phyloP scores from a whole-genome alignment of 257 asterid species.

The Hygrophila difformis region DNA sequence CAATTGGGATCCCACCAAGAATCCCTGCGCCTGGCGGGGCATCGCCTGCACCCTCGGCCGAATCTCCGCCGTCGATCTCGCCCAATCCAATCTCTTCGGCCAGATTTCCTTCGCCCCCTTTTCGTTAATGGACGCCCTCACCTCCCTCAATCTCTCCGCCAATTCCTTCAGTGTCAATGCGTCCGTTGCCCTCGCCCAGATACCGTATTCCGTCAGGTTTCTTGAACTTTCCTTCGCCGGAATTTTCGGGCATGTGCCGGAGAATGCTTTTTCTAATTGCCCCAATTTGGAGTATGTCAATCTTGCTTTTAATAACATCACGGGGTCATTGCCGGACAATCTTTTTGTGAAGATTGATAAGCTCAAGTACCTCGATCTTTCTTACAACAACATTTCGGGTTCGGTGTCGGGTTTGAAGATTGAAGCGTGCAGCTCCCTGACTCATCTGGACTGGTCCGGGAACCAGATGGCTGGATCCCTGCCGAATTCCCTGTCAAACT shows the following conservation, averaged over 20 bases:
- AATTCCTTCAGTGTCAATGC: constrained; percentile 48
- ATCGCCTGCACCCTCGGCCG: constrained; percentile 56
- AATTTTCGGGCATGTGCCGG: constrained; percentile 50
- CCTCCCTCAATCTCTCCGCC: constrained; percentile 60
- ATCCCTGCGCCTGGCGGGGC: constrained; percentile 70
- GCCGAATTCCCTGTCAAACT: constrained; percentile 56
- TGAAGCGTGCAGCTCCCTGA: constrained; percentile 53
- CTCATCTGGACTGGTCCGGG: constrained; percentile 64
- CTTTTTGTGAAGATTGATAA: constrained; percentile 41
- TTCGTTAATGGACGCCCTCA: constrained; percentile 43
- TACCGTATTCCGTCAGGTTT: constrained; percentile 45
- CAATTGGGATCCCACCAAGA: constrained; percentile 42
- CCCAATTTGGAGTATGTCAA: constrained; percentile 63
- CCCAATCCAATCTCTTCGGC: constrained; percentile 62
- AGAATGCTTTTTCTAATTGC: constrained; percentile 37
- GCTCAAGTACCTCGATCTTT: constrained; percentile 56
- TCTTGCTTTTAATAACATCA: constrained; percentile 69
- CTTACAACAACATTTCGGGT: constrained; percentile 74
- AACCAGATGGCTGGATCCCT: constrained; percentile 51
- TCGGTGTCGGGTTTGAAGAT: constrained; percentile 39
- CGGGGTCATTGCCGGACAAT: constrained; percentile 50
- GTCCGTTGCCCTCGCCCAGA: constrained; percentile 38
- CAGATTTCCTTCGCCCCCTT: constrained; percentile 46
- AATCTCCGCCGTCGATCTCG: constrained; percentile 58
- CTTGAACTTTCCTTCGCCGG: constrained; percentile 70